A percentile compares a stretch with the other conserved stretches of the same genome.
Evolutionary conservation across 768 basidiomycete species (phyloP).

Genomic region (Suillus decipiens): DNA sequence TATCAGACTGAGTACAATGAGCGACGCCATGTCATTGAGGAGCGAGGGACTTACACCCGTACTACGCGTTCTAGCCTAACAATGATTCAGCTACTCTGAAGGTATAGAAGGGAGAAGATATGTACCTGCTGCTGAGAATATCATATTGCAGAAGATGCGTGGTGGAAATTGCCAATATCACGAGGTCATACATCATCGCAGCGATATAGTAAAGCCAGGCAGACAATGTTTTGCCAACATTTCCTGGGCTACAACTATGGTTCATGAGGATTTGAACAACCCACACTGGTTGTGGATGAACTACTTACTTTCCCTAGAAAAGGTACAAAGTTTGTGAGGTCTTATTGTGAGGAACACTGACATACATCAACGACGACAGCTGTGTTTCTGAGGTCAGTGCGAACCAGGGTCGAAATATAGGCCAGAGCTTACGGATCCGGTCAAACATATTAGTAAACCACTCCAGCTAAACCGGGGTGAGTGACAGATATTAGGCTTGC

Average conservation of each 20-base stretch:
- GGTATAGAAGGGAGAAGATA: not conserved
- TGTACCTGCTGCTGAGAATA: slow-evolving; percentile 27
- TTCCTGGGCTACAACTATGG: slow-evolving; percentile 50
- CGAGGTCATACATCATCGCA: slow-evolving; percentile 58
- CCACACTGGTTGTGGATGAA: not conserved
- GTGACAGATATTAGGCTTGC: not conserved
- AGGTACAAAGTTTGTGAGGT: not conserved
- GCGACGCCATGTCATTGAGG: slow-evolving; percentile 11
- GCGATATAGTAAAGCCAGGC: slow-evolving; percentile 63
- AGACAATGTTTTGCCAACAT: slow-evolving; percentile 32
- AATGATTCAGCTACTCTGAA: slow-evolving; percentile 5
- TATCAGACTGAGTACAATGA: slow-evolving; percentile 52
- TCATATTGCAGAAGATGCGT: slow-evolving; percentile 53
- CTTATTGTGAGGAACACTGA: not conserved
- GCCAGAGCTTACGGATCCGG: slow-evolving; percentile 46
- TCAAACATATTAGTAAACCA: slow-evolving; percentile 57
- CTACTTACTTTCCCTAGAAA: slow-evolving; percentile 39
- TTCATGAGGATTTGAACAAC: not conserved
- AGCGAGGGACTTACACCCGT: slow-evolving; percentile 25
- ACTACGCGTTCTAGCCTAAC: slow-evolving; percentile 30
- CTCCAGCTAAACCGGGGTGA: slow-evolving; percentile 43
- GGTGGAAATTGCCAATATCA: slow-evolving; percentile 51
- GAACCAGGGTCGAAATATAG: slow-evolving; percentile 8
- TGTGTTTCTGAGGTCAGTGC: slow-evolving; percentile 16
- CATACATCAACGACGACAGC: slow-evolving; percentile 26